phyloP scores from a whole-genome alignment of 2,329 filamentous ascomycete genomes.

The Epichloe sibirici region DNA sequence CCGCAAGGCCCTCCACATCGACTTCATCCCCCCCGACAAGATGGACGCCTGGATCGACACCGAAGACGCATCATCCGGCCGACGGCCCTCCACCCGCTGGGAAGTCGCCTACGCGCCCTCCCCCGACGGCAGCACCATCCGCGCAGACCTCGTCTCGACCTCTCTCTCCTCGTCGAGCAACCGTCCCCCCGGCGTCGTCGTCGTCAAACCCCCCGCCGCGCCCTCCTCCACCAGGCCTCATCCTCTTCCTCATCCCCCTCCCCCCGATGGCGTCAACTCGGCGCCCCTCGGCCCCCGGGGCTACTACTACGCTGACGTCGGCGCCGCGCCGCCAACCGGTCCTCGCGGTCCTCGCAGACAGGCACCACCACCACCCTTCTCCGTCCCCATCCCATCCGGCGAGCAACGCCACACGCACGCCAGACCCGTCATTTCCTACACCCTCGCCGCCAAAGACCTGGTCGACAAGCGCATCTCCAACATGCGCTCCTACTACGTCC shows the following conservation, averaged over 20 bases:
- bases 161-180: constrained; percentile 4
- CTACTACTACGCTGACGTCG: constrained; percentile 11
- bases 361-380: constrained; percentile 8
- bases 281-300: constrained; percentile 26
- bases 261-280: constrained; percentile 17
- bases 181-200: constrained; percentile 3
- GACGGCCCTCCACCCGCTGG: constrained; percentile 42
- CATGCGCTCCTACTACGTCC: constrained; percentile 35
- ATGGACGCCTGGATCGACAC: constrained; percentile 61
- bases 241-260: constrained; percentile 3
- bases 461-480: constrained; percentile 51
- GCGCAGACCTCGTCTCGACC: constrained; percentile 23
- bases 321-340: constrained; percentile 1
- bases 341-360: background rate
- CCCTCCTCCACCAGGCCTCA: background rate
- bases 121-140: constrained; percentile 35
- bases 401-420: constrained; percentile 23
- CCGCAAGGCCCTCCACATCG: constrained; percentile 73
- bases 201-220: background rate
- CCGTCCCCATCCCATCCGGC: background rate
- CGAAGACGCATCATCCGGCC: constrained; percentile 41
- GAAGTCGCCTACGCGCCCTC: constrained; percentile 59
- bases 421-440: constrained; percentile 30
- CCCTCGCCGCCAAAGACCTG: constrained; percentile 51
- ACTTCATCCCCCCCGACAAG: constrained; percentile 72